Conservation (phyloP, 805 yeast genomes). For the Yarrowia phangngaensis region DNA sequence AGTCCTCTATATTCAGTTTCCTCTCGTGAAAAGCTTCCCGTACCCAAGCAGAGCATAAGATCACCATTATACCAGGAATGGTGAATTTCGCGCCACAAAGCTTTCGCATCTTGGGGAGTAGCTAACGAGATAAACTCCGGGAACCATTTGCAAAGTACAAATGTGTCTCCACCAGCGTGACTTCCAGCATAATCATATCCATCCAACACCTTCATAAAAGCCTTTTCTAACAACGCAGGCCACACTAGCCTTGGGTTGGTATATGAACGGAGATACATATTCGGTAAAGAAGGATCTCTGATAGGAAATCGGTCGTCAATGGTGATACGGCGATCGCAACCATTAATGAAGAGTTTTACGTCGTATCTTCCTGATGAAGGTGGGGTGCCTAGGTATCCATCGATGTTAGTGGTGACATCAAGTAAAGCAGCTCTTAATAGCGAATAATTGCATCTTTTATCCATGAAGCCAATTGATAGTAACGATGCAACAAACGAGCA, state of each 20-base stretch:
- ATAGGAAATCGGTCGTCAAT: constrained; percentile 50
- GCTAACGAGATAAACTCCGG: constrained; percentile 53
- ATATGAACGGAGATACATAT: constrained; percentile 42
- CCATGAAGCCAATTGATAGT: constrained; percentile 46
- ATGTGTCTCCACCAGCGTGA: constrained; percentile 68
- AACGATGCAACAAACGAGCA: constrained; percentile 75
- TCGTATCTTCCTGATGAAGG: constrained; percentile 39
- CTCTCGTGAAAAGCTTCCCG: constrained; percentile 45
- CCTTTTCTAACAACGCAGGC: constrained; percentile 78
- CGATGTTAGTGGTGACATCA: constrained; percentile 33
- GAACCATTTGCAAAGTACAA: constrained; percentile 62
- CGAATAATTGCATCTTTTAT: constrained; percentile 29
- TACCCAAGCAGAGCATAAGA: constrained; percentile 63
- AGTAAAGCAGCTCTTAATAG: constrained; percentile 29
- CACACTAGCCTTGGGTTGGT: constrained; percentile 43
- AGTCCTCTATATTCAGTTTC: constrained; percentile 43
- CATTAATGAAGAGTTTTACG: constrained; percentile 51
- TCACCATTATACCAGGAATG: constrained; percentile 39
- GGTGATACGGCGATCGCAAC: constrained; percentile 47
- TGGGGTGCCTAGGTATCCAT: constrained; percentile 29
- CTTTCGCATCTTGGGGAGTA: constrained; percentile 24
- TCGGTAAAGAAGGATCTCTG: constrained; percentile 27
- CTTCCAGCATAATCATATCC: constrained; percentile 71
- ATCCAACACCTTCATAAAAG: constrained; percentile 58
- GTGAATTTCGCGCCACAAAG: constrained; percentile 41